Evolutionary conservation across 306 rosid species (phyloP).

Genomic region (Heteromeles arbutifolia): DNA sequence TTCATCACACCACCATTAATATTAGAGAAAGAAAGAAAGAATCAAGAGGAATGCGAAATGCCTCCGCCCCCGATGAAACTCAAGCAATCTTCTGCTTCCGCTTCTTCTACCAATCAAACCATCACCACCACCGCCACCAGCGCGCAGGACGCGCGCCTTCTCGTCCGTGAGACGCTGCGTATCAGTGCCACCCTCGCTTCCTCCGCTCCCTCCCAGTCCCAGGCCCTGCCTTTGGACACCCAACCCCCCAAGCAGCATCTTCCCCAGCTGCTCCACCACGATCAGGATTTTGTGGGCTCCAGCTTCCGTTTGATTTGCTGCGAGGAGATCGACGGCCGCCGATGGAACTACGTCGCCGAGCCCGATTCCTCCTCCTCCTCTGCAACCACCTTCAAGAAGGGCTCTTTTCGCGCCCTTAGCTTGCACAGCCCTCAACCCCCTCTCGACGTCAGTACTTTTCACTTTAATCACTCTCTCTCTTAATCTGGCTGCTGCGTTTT

Average conservation of each 20-base stretch:
- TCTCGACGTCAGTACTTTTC: constrained; percentile 37
- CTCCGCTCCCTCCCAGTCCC: constrained; percentile 29
- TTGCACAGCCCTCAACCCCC: constrained; percentile 66
- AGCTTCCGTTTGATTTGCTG: constrained; percentile 59
- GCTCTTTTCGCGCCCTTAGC: constrained; percentile 60
- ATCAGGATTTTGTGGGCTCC: constrained; percentile 34
- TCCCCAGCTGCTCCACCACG: neutral
- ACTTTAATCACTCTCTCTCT: neutral
- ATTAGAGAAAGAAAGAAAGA: neutral
- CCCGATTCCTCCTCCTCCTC: constrained; percentile 22
- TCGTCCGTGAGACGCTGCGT: constrained; percentile 82
- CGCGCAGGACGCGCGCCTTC: constrained; percentile 52
- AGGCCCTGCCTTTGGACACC: constrained; percentile 3
- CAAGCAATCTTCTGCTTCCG: constrained; percentile 32
- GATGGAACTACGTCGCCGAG: constrained; percentile 83
- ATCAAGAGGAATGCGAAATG: neutral
- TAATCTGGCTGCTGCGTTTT: neutral
- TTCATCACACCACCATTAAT: neutral
- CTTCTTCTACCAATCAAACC: constrained; percentile 27
- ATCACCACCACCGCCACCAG: constrained; percentile 24
- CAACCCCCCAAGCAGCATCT: neutral
- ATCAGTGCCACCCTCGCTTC: constrained; percentile 73
- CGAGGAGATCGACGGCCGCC: constrained; percentile 84
- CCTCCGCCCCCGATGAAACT: neutral
- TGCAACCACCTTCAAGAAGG: constrained; percentile 44